Conservation (phyloP, 1,284 basidiomycete species). For the Exsudoporus floridanus region DNA sequence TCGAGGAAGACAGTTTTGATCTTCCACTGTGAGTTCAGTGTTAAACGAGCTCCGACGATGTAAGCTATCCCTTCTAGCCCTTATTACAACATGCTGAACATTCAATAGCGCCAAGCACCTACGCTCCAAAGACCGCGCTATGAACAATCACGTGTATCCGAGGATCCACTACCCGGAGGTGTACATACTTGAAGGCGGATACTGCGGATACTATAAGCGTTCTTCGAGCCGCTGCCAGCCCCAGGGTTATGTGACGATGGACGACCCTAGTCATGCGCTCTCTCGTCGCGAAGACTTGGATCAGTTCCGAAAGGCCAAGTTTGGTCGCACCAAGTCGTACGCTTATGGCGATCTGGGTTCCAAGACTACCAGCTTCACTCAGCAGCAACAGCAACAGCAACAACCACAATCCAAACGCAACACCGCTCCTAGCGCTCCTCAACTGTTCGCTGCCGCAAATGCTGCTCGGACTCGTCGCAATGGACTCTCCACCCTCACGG, state of each 20-base stretch:
- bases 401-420: constrained; percentile 54
- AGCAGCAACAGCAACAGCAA: constrained; percentile 44
- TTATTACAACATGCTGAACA: constrained; percentile 12
- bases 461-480: constrained; percentile 60
- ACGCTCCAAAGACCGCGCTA: constrained; percentile 83
- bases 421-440: constrained; percentile 52
- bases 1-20: constrained; percentile 82
- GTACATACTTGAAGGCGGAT: constrained; percentile 96
- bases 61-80: constrained; percentile 41
- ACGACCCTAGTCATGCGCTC: constrained; percentile 81
- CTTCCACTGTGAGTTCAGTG: constrained; percentile 98
- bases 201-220: constrained; percentile 80
- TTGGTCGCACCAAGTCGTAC: constrained; percentile 85
- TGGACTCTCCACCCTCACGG: constrained; percentile 59
- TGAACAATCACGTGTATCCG: constrained; percentile 89
- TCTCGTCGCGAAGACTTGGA: constrained; percentile 85
- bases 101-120: constrained; percentile 81
- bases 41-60: constrained; percentile 95
- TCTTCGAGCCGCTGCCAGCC: constrained; percentile 76
- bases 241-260: constrained; percentile 87
- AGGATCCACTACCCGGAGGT: constrained; percentile 95
- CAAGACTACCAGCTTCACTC: constrained; percentile 33
- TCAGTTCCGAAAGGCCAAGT: constrained; percentile 87
- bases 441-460: constrained; percentile 66
- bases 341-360: constrained; percentile 74